Evolutionary conservation across 352 stramenopile species (phyloP), one percentile per base, ranked within the genome.

Genomic region (Phytophthora tentaculata): DNA sequence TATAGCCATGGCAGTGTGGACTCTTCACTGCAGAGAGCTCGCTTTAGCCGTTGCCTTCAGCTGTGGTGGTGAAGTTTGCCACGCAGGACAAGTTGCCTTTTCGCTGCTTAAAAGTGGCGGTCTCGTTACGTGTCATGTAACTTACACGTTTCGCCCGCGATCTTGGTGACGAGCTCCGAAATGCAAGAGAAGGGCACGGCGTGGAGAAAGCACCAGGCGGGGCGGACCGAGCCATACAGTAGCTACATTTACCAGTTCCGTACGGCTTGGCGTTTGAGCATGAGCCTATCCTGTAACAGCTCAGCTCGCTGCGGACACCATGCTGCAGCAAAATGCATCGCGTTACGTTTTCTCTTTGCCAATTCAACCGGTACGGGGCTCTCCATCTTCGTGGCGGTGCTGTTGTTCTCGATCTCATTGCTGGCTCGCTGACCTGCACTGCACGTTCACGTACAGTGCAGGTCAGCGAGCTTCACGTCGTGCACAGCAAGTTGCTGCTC

Each of bases 151-250:
- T 49, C 13, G 56, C n/a, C 39, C 48, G 60, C 54, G 48, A 73
- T 69, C 61, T 58, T 63, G 50, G 55, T 74, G 61, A 74, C 67
- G 67, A 71, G 56, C 61, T 69, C 37, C 41, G 39, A 22, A 55
- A 70, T 67, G 56, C 63, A 67, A 75, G 66, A 72, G 63, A 71
- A 67, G 62, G 67, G 67, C 67, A 56, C 58, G 20, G 67, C 51
- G 47, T 22, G 51, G 35, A 61, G 56, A 59, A 63, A 67, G 44
- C 53, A 17, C 45, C 48, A 23, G n/a, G 24, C 6, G 51, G 56
- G 63, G 69, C 64, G 57, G 69, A 76, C 63, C 47, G 50, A 60
- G 49, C 43, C 39, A 37, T 56, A 53, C 24, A 4, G 29, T 49
- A 62, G 14, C 7, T 39, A 39, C 51, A 28, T 37, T 17, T 71